Conservation (phyloP, 257 asterid genomes). For the Solanum bulbocastanum region DNA sequence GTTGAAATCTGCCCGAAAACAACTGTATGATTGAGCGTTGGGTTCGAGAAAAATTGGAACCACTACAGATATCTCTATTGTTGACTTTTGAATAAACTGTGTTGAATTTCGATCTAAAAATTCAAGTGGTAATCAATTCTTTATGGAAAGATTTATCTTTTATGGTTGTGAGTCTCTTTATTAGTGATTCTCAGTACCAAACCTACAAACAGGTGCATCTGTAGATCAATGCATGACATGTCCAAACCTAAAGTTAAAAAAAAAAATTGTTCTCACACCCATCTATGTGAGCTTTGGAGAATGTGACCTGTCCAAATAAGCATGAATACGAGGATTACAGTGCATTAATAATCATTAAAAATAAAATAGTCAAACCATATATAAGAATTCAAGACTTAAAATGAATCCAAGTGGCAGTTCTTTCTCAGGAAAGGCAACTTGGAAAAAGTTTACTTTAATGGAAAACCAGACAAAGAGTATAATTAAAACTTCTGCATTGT, state of each 20-base stretch:
- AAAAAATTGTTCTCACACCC: not conserved
- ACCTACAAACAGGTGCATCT: not conserved
- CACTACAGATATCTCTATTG: not conserved
- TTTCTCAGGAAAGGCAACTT: not conserved
- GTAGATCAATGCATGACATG: not conserved
- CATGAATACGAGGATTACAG: not conserved
- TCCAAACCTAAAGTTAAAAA: not conserved
- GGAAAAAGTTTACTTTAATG: not conserved
- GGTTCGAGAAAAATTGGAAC: not conserved
- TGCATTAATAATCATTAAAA: not conserved
- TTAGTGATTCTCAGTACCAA: not conserved
- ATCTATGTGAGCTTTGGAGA: not conserved
- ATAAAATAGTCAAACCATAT: not conserved
- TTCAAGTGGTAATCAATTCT: not conserved
- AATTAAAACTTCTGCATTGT: not conserved
- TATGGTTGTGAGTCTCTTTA: not conserved
- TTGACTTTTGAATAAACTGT: not conserved
- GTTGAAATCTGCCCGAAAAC: not conserved
- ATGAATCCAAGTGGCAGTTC: not conserved
- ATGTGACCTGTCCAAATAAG: not conserved
- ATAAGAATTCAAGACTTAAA: not conserved
- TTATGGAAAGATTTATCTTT: not conserved
- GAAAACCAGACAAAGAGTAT: not conserved
- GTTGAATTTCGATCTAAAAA: not conserved
- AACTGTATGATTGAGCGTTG: not conserved